Evolutionary conservation across 176 grass and related monocot species (phyloP), one percentile per base, ranked within the genome.

Genomic region (Elymus sibiricus): DNA sequence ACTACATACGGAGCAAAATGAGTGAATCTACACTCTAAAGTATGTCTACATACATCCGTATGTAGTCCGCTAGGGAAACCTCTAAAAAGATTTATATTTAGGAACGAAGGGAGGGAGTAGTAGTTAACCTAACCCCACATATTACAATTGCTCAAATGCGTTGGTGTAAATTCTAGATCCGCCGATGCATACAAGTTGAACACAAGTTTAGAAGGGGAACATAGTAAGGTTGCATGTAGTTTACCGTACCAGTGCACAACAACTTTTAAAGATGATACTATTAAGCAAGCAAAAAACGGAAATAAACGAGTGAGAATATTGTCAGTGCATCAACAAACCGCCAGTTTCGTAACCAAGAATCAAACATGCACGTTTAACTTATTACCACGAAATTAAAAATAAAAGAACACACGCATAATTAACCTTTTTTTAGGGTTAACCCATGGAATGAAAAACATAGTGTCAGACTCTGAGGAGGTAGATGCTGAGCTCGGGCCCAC

Each of bases 401-500:
- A 44, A 44, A 12, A 12, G 11, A 44, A 44, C 11, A 44, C 42
- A 37, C 21, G 22, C 75, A 35, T n/a, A 77, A n/a, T n/a, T n/a
- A n/a, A 77, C 26, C 3, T 7, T 53, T 53, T 7, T 53, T 53
- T 53, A 53, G 49, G 16, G 16, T 76, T 16, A n/a, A 60, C 77
- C 37, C 34, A 62, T 39, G 14, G 28, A 31, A 66, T 26, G 53
- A 21, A 58, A 58, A 58, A 58, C 53, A 58, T 3, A 58, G 13
- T 11, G 58, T 78, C n/a, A 90, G 40, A 90, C 87, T 67, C 93
- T 91, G 67, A 91, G 91, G 17, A 95, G 88, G 47, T 95, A 95
- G 82, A 95, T 93, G 77, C 93, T 95, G 71, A 95, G 91, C 83
- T 95, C 91, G 0, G 93, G 93, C 2, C 86, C 93, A 17, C 80